Evolutionary conservation across 2,329 filamentous ascomycete genomes (phyloP).

Genomic region (Biscogniauxia mediterranea): DNA sequence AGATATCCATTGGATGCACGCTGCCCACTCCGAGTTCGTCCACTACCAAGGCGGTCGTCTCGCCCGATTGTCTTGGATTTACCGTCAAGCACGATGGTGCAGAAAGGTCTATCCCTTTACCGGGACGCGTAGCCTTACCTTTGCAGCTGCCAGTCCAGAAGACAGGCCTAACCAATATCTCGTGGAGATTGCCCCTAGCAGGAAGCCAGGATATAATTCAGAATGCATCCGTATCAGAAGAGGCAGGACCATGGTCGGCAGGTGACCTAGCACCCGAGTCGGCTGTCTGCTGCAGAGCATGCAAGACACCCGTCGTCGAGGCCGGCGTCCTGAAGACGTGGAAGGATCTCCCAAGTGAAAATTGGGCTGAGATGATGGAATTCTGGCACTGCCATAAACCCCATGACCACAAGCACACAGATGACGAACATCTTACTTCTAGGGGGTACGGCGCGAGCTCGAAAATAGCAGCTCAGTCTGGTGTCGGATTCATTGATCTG

Average conservation of each 20-base stretch:
- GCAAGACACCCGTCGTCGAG: slow-evolving; percentile 38
- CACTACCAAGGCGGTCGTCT: slow-evolving; percentile 44
- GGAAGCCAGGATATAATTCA: background rate
- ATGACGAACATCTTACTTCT: slow-evolving; percentile 49
- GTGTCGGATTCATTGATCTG: slow-evolving; percentile 77
- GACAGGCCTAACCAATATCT: slow-evolving; percentile 35
- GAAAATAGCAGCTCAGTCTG: slow-evolving; percentile 62
- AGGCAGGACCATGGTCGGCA: slow-evolving; percentile 56
- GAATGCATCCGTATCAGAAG: slow-evolving; percentile 28
- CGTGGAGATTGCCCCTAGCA: slow-evolving; percentile 53
- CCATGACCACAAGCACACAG: slow-evolving; percentile 50
- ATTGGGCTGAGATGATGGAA: slow-evolving; percentile 99
- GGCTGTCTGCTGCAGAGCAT: slow-evolving; percentile 43
- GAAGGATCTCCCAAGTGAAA: slow-evolving; percentile 93
- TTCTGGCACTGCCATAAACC: slow-evolving; percentile 99
- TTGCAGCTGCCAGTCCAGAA: slow-evolving; percentile 39
- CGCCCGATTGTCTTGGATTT: slow-evolving; percentile 45
- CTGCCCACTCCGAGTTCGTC: slow-evolving; percentile 44
- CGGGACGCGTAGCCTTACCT: slow-evolving; percentile 37
- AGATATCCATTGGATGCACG: slow-evolving; percentile 58
- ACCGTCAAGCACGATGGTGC: slow-evolving; percentile 46
- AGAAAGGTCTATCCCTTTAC: slow-evolving; percentile 39
- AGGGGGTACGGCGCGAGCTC: slow-evolving; percentile 86
- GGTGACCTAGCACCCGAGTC: slow-evolving; percentile 41
- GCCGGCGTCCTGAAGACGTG: slow-evolving; percentile 53